phyloP scores from a whole-genome alignment of 1,284 basidiomycete species.

The Cystobasidiaceae sp. region DNA sequence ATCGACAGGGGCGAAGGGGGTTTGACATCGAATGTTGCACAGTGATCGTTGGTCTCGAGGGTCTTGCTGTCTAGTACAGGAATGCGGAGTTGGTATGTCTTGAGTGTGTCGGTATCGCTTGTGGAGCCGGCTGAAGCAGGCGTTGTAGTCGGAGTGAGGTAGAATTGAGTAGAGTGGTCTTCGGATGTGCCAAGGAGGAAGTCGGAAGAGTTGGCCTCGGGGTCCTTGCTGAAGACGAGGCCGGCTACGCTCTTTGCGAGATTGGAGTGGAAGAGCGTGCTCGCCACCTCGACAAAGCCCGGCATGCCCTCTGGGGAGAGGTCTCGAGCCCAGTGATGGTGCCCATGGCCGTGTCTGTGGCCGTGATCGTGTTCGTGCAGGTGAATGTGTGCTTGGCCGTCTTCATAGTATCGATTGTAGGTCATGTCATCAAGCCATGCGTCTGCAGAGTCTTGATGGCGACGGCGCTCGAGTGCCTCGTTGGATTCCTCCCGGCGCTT shows the following conservation, averaged over 20 bases:
- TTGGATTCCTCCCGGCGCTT: not conserved
- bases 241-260: slow-evolving; percentile 38
- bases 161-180: slow-evolving; percentile 40
- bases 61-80: slow-evolving; percentile 37
- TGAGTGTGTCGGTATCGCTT: not conserved
- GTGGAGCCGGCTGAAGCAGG: not conserved
- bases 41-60: slow-evolving; percentile 36
- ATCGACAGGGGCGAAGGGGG: slow-evolving; percentile 39
- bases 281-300: slow-evolving; percentile 42
- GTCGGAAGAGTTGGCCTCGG: slow-evolving; percentile 27
- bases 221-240: slow-evolving; percentile 36
- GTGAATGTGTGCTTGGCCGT: slow-evolving; percentile 15
- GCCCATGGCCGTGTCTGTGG: slow-evolving; percentile 1
- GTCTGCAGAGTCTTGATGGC: slow-evolving; percentile 15
- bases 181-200: slow-evolving; percentile 40
- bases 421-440: slow-evolving; percentile 3
- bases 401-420: not conserved
- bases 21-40: slow-evolving; percentile 39
- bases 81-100: slow-evolving; percentile 37
- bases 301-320: slow-evolving; percentile 33
- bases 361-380: not conserved
- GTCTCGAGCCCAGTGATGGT: slow-evolving; percentile 4
- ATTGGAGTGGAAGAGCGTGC: slow-evolving; percentile 34
- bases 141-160: slow-evolving; percentile 27
- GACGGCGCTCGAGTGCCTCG: slow-evolving; percentile 25